phyloP scores from a whole-genome alignment of 2,329 filamentous ascomycete genomes.

The Aureobasidium sp. region DNA sequence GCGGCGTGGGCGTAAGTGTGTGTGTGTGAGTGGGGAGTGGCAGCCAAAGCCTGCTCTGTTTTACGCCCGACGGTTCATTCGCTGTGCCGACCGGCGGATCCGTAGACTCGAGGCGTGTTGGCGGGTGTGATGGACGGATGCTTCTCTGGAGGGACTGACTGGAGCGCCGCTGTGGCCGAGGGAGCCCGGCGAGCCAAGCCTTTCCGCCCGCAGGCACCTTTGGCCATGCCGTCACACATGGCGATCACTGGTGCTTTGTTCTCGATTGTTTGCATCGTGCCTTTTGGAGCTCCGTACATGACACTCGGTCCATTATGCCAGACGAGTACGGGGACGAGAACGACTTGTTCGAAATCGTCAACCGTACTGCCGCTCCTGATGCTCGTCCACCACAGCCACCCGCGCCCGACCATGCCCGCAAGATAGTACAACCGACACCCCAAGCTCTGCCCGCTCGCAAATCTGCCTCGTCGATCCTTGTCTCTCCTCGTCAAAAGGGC shows the following conservation, averaged over 20 bases:
- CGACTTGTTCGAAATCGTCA: slow-evolving; percentile 29
- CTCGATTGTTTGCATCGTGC: too few species aligned
- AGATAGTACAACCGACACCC: slow-evolving; percentile 78
- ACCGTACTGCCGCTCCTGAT: slow-evolving; percentile 33
- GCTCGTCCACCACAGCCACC: slow-evolving; percentile 8
- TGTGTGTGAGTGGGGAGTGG: too few species aligned
- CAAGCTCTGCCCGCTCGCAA: slow-evolving; percentile 66
- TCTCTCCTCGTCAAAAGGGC: slow-evolving; percentile 87
- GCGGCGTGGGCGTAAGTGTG: neutral
- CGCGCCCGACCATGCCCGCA: slow-evolving; percentile 26
- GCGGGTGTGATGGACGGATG: neutral
- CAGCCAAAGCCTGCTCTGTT: slow-evolving; percentile 13
- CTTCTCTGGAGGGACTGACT: too few species aligned
- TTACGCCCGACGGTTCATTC: slow-evolving; percentile 1
- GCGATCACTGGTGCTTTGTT: too few species aligned
- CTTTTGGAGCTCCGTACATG: neutral
- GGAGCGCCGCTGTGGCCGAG: neutral
- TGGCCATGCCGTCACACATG: too few species aligned
- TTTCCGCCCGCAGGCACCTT: too few species aligned
- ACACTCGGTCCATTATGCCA: slow-evolving; percentile 30
- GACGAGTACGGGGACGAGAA: slow-evolving; percentile 43
- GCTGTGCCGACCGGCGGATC: slow-evolving; percentile 14
- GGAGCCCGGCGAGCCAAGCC: neutral
- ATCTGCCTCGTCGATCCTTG: slow-evolving; percentile 71
- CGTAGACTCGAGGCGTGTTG: neutral